Conservation (phyloP, 257 asterid genomes). For the Solanum commersonii region DNA sequence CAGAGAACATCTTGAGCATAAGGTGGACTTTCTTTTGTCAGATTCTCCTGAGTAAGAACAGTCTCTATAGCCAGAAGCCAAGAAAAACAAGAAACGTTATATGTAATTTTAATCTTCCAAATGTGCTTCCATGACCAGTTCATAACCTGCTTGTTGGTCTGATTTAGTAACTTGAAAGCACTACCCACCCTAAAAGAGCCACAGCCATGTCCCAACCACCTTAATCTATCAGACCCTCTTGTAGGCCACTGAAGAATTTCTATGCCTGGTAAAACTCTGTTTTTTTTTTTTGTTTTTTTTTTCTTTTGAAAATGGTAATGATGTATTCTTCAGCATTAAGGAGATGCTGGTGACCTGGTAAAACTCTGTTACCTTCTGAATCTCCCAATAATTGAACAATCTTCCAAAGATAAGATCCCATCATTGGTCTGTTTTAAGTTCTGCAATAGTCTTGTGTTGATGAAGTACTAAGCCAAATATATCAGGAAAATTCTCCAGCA, state of each 20-base stretch:
- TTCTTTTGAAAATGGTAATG: no score
- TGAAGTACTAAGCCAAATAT: not conserved
- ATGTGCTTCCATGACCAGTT: not conserved
- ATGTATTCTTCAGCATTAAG: no score
- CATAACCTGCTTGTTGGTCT: not conserved
- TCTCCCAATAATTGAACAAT: not conserved
- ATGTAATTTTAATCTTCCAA: not conserved
- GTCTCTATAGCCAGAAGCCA: not conserved
- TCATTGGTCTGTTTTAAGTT: not conserved
- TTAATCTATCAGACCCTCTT: not conserved
- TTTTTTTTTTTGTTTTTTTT: no score
- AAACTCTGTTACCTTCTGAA: not conserved
- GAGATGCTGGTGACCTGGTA: not conserved
- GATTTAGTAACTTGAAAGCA: not conserved
- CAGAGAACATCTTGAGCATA: not conserved
- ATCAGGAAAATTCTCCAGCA: not conserved
- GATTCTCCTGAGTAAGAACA: not conserved
- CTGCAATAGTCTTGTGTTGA: not conserved
- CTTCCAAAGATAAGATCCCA: not conserved
- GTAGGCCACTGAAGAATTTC: not conserved
- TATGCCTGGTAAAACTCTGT: not conserved
- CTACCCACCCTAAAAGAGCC: not conserved
- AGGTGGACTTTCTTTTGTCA: not conserved
- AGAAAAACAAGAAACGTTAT: not conserved
- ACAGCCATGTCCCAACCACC: not conserved